Conservation (phyloP, 2,329 filamentous ascomycete genomes). For the Epichloe aotearoae region DNA sequence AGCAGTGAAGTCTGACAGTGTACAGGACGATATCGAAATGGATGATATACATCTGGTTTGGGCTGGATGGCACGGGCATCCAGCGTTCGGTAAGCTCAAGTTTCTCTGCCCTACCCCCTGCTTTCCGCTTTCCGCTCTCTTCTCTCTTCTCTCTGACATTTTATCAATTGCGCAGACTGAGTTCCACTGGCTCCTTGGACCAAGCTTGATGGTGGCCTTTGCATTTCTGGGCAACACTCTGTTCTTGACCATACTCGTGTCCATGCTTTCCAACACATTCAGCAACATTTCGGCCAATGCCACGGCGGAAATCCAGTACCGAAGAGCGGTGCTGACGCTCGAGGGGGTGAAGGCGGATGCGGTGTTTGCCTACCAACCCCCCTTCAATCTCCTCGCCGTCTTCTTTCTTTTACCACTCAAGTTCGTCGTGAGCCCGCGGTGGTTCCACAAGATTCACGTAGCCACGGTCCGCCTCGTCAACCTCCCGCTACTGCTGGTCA, state of each 20-base stretch:
- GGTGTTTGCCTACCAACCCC: slow-evolving; percentile 69
- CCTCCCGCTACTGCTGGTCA: slow-evolving; percentile 57
- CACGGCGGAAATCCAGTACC: slow-evolving; percentile 72
- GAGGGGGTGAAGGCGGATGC: slow-evolving; percentile 74
- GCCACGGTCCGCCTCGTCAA: slow-evolving; percentile 62
- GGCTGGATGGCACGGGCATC: slow-evolving; percentile 59
- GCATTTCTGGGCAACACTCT: slow-evolving; percentile 78
- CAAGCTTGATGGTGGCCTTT: slow-evolving; percentile 68
- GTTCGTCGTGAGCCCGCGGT: slow-evolving; percentile 62
- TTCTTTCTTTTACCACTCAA: slow-evolving; percentile 64
- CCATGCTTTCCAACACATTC: slow-evolving; percentile 77
- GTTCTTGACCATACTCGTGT: slow-evolving; percentile 80
- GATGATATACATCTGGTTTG: slow-evolving; percentile 93
- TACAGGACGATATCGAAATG: slow-evolving; percentile 62
- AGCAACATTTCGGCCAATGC: slow-evolving; percentile 64
- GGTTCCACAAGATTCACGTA: slow-evolving; percentile 87
- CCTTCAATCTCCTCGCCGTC: slow-evolving; percentile 71
- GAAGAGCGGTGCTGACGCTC: slow-evolving; percentile 66
- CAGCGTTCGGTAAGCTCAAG: slow-evolving; percentile 33
- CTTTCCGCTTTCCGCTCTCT: neutral
- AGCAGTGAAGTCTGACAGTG: neutral
- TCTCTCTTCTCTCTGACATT: neutral
- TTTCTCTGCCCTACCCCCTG: neutral
- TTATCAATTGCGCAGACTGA: slow-evolving; percentile 32
- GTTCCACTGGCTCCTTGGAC: slow-evolving; percentile 70